Base-by-base conservation (phyloP, 2,329 filamentous ascomycete species). In the Ceratocystis ficicola region DNA sequence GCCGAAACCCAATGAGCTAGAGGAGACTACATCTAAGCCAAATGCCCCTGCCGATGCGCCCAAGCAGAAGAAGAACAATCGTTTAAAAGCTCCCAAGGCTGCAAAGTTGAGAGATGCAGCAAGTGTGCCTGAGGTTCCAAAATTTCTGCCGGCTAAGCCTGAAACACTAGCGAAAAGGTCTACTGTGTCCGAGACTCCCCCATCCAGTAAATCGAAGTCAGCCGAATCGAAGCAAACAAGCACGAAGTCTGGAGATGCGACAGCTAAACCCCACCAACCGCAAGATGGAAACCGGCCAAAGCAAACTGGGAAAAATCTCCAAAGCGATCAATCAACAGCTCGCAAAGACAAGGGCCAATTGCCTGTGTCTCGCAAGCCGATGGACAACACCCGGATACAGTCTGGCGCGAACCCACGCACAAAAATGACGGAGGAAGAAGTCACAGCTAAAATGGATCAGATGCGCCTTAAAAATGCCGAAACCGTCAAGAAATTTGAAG, bases 391-490 rank as follows among this genome's bases (percentile, higher is more conserved):
- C 7, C 81, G 83, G 8, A 72, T 81, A 8, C 75, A 76, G 65
- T 84, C 81, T 1, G 83, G 83, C 67, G 80, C 78, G 12, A 84
- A 84, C 74, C 82, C 83, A 28, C 81, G 82, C 10, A 79, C 80
- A 28, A 85, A 85, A 73, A 78, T 84, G 32, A 85, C 83, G 0
- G 82, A 86, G 0, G 74, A 76, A 0, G 81, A 86, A 73, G 78
- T 86, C 3, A 76, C 81, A 0, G 79, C 76, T 68, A 84, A 84
- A 72, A 83, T 86, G 79, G 81, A 81, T 70, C 76, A 81, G 72
- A 85, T 84, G 80, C 82, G 83, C 66, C 77, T 86, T 7, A 72
- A 83, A 0, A 77, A 79, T 0, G 81, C 80, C 0, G 83, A 86
- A 72, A 83, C 82, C 74, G 78, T 80, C 70, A 79, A 81, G 70